Percentiles rank a stretch among this genome's conserved stretches.
These are phyloP conservation scores for Pisolithus tinctorius DNA, from an alignment of 768 basidiomycete genomes.

Conservation along the genomic window DNA sequence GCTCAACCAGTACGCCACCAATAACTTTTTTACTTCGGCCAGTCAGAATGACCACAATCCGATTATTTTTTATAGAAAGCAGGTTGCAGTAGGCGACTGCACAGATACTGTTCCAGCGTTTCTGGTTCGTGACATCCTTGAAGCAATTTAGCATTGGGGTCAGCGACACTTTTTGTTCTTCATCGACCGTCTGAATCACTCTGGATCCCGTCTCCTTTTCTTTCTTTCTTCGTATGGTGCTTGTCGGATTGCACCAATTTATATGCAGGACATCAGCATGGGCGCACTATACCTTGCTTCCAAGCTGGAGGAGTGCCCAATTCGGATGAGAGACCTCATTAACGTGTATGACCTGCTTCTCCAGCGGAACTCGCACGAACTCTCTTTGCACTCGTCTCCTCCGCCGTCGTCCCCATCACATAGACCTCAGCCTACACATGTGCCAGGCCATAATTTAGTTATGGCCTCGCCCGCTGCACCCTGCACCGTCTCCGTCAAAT, in stretches of 20 bases:
- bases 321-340: conserved; percentile 90
- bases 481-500: conserved; percentile 6
- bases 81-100: conserved; percentile 97
- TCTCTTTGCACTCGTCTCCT: conserved; percentile 14
- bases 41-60: not conserved
- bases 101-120: conserved; percentile 92
- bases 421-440: not conserved
- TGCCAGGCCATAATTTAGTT: not conserved
- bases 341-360: conserved; percentile 88
- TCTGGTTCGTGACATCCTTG: conserved; percentile 95
- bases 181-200: not conserved
- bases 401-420: not conserved
- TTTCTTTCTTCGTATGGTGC: conserved; percentile 3
- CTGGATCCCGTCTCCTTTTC: conserved; percentile 5
- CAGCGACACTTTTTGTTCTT: conserved; percentile 22
- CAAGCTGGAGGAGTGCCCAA: conserved; percentile 86
- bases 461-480: not conserved
- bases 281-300: conserved; percentile 85
- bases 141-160: conserved; percentile 92
- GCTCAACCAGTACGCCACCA: conserved; percentile 67
- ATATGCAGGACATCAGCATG: conserved; percentile 73
- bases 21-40: not conserved
- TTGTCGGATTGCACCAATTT: conserved; percentile 6
- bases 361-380: conserved; percentile 59
- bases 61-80: conserved; percentile 57